Evolutionary conservation across 2,329 filamentous ascomycete species (phyloP).

Genomic region (Akanthomyces uredinophilus): DNA sequence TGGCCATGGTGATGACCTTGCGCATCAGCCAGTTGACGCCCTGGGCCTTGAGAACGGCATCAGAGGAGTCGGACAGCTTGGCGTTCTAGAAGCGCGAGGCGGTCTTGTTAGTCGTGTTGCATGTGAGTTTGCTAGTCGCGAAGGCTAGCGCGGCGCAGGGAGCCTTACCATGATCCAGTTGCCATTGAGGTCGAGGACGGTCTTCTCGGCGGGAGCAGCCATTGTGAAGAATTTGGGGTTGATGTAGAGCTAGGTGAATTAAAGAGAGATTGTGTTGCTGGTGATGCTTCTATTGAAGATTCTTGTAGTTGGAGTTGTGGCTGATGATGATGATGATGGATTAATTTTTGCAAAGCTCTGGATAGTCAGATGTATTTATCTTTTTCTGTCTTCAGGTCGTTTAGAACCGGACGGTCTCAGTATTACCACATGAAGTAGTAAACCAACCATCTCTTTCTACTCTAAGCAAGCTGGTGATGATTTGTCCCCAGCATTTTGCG

Average conservation of each 20-base stretch:
- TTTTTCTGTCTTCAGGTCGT: not conserved
- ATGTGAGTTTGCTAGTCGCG: not conserved
- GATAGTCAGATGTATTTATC: conserved; percentile 12
- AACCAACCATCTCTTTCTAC: conserved; percentile 12
- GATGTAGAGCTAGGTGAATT: not conserved
- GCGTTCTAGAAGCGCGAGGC: conserved; percentile 1
- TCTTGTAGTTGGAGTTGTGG: not conserved
- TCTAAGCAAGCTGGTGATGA: conserved; percentile 9
- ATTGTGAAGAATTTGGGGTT: not conserved
- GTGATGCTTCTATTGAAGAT: not conserved
- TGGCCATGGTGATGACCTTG: conserved; percentile 19
- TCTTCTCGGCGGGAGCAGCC: conserved; percentile 14
- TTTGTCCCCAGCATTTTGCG: conserved; percentile 11
- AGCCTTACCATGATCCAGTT: conserved; percentile 15
- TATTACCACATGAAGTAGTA: conserved; percentile 1
- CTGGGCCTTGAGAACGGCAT: conserved; percentile 19
- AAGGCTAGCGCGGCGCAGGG: not conserved
- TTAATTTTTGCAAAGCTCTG: not conserved
- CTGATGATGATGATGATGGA: not conserved
- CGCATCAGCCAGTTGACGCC: conserved; percentile 20
- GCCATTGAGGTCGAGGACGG: conserved; percentile 14
- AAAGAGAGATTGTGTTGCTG: not conserved
- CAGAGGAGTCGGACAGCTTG: conserved; percentile 17
- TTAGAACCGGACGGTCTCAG: not conserved
- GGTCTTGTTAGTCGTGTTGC: conserved; percentile 1